Conservation (phyloP, 1,284 basidiomycete species). For the Cryptococcus sp. region DNA sequence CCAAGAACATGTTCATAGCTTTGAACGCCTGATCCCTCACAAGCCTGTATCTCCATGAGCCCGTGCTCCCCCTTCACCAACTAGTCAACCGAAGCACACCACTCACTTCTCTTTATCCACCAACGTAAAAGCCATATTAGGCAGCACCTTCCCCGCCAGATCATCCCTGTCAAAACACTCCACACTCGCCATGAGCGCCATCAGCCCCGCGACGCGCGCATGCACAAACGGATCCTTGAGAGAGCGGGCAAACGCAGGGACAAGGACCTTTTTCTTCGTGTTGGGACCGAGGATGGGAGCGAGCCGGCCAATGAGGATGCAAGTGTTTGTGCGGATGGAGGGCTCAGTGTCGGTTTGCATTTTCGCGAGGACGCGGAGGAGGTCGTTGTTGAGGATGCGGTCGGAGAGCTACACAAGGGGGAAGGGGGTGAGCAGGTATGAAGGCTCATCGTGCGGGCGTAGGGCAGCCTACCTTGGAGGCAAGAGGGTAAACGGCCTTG, state of each 20-base stretch:
- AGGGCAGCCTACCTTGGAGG: slow-evolving; percentile 64
- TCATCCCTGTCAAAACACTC: slow-evolving; percentile 88
- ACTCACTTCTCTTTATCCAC: slow-evolving; percentile 86
- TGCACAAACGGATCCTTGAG: slow-evolving; percentile 91
- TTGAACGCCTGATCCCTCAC: slow-evolving; percentile 94
- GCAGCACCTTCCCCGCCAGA: slow-evolving; percentile 82
- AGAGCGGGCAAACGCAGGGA: slow-evolving; percentile 88
- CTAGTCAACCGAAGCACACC: neutral
- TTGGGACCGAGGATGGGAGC: slow-evolving; percentile 78
- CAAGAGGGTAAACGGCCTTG: slow-evolving; percentile 77
- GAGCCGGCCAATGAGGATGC: slow-evolving; percentile 88
- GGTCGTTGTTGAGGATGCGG: slow-evolving; percentile 92
- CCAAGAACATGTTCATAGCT: slow-evolving; percentile 78
- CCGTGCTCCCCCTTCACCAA: neutral
- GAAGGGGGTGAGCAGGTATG: no score
- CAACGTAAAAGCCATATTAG: slow-evolving; percentile 71
- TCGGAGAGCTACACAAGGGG: slow-evolving; percentile 65
- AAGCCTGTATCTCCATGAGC: slow-evolving; percentile 54
- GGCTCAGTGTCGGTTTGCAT: slow-evolving; percentile 89
- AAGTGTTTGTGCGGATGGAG: slow-evolving; percentile 95
- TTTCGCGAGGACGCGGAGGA: slow-evolving; percentile 86
- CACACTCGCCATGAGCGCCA: slow-evolving; percentile 93
- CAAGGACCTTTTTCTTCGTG: slow-evolving; percentile 91
- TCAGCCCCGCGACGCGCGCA: slow-evolving; percentile 86
- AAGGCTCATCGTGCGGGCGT: no score